phyloP scores from a whole-genome alignment of 164 flowering plant genomes.

The Kalanchoe fedtschenkoi region DNA sequence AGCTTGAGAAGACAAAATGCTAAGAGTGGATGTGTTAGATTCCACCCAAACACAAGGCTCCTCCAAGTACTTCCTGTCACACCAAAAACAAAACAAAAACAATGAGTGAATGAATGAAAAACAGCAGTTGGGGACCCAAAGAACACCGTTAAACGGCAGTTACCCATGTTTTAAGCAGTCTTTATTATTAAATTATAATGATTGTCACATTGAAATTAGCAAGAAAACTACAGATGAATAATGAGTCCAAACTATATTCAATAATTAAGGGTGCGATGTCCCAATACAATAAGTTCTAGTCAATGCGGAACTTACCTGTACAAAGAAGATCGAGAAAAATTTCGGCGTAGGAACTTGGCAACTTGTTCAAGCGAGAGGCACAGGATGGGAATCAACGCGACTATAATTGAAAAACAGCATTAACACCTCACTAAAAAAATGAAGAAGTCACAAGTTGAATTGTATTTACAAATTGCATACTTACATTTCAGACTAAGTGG shows the following conservation, averaged over 20 bases:
- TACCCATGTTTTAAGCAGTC: neutral
- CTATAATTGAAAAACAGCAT: conserved; percentile 33
- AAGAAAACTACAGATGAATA: no score
- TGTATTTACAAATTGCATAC: conserved; percentile 13
- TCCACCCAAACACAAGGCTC: conserved; percentile 93
- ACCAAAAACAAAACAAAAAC: neutral
- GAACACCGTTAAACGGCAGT: neutral
- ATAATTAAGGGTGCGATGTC: neutral
- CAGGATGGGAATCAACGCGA: conserved; percentile 83
- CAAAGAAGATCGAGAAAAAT: conserved; percentile 65
- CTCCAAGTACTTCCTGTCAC: conserved; percentile 92
- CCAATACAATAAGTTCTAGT: neutral
- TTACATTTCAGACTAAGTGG: conserved; percentile 68
- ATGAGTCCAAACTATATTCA: no score
- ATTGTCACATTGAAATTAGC: no score
- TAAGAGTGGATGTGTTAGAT: conserved; percentile 74
- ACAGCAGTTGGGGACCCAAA: neutral
- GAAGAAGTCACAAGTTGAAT: neutral
- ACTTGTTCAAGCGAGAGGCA: conserved; percentile 74
- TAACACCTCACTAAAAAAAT: conserved; percentile 5
- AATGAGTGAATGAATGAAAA: neutral
- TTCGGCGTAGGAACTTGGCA: conserved; percentile 82
- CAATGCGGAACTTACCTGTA: conserved; percentile 42
- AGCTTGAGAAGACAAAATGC: conserved; percentile 77
- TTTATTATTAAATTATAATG: no score